phyloP scores from a whole-genome alignment of 2,329 filamentous ascomycete species.

The Conoideocrella luteorostrata region DNA sequence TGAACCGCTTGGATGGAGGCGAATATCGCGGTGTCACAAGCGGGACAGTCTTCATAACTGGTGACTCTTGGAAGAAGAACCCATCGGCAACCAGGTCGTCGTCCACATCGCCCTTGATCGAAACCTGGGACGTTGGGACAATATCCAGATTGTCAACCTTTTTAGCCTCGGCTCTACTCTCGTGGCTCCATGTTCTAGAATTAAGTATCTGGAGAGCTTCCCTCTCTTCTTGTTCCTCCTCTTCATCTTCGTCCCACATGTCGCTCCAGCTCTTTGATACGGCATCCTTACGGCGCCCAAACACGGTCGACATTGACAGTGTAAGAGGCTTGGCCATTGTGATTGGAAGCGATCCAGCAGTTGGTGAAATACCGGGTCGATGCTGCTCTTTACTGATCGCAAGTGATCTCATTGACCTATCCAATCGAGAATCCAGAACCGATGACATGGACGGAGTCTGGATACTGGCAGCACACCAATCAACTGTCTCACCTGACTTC shows the following conservation, averaged over 20 bases:
- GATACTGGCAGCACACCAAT: conserved; percentile 72
- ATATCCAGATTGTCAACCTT: conserved; percentile 15
- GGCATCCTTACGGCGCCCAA: conserved; percentile 67
- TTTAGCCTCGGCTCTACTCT: conserved; percentile 45
- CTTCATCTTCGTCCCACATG: conserved; percentile 88
- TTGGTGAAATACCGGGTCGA: conserved; percentile 44
- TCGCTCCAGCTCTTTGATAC: conserved; percentile 99
- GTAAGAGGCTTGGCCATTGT: conserved; percentile 69
- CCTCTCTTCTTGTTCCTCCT: conserved; percentile 63
- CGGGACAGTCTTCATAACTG: conserved; percentile 30
- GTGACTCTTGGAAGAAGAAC: conserved; percentile 66
- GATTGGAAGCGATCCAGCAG: conserved; percentile 69
- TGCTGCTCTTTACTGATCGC: conserved; percentile 40
- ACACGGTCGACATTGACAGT: conserved; percentile 69
- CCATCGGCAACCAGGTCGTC: conserved; percentile 61
- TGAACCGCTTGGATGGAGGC: conserved; percentile 57
- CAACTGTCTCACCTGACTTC: conserved; percentile 62
- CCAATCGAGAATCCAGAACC: conserved; percentile 75
- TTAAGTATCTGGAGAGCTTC: conserved; percentile 59
- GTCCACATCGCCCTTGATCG: conserved; percentile 47
- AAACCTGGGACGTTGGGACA: conserved; percentile 20
- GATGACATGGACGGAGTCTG: conserved; percentile 80
- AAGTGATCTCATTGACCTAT: conserved; percentile 72
- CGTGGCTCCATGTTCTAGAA: conserved; percentile 72
- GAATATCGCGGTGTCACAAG: conserved; percentile 48